Conservation (phyloP, 2,329 filamentous ascomycete species). For the Penicillium oxalicum region DNA sequence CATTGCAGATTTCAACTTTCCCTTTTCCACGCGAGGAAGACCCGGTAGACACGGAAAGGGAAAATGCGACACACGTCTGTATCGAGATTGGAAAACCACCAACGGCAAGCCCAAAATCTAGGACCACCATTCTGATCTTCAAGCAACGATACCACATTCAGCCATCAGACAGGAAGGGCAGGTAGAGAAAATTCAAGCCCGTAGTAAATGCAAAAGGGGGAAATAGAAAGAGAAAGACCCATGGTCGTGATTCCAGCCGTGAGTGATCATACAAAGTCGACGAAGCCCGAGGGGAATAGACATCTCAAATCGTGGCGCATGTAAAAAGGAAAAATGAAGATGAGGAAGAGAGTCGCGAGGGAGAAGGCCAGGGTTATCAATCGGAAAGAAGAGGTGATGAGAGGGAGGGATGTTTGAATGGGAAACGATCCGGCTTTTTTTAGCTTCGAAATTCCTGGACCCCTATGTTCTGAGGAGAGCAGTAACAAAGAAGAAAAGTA, state of each 20-base stretch:
- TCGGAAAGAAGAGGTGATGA: constrained; percentile 1
- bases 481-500: constrained; percentile 23
- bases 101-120: not conserved
- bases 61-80: not conserved
- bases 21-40: constrained; percentile 12
- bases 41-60: constrained; percentile 13
- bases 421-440: constrained; percentile 3
- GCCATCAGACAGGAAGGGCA: not conserved
- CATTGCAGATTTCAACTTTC: constrained; percentile 9
- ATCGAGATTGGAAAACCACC: not conserved
- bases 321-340: constrained; percentile 10
- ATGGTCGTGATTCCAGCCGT: constrained; percentile 17
- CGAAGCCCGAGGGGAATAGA: constrained; percentile 18
- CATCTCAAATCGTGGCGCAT: constrained; percentile 26
- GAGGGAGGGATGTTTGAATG: not conserved
- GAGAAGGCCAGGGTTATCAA: not conserved
- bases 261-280: constrained; percentile 19
- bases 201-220: constrained; percentile 11
- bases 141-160: too few species aligned
- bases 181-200: not conserved
- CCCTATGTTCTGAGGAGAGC: constrained; percentile 8
- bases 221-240: constrained; percentile 19
- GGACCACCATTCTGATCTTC: not conserved
- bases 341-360: too few species aligned
- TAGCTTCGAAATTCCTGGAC: constrained; percentile 9